phyloP scores from a whole-genome alignment of 805 yeast genomes.

The Dipodascopsis uninucleata region DNA sequence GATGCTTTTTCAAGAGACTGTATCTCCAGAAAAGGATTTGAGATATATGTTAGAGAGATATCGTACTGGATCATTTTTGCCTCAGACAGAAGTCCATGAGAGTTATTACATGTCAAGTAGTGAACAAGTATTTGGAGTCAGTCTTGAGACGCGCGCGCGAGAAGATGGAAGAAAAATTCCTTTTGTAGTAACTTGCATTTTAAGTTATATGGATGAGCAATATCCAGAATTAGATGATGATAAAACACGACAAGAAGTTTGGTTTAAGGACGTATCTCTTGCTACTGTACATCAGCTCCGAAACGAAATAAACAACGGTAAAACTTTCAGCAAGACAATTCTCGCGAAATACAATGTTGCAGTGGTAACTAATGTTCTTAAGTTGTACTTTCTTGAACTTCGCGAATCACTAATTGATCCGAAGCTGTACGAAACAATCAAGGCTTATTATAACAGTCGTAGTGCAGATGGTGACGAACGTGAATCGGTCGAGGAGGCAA shows the following conservation, averaged over 20 bases:
- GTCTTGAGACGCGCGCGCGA: constrained; percentile 64
- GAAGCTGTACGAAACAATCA: constrained; percentile 61
- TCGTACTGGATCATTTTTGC: constrained; percentile 70
- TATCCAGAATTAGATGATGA: constrained; percentile 68
- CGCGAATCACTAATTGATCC: constrained; percentile 73
- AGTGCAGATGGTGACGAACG: constrained; percentile 36
- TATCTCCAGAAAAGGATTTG: constrained; percentile 67
- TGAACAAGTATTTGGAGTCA: constrained; percentile 77
- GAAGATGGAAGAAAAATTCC: constrained; percentile 74
- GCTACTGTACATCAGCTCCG: constrained; percentile 60
- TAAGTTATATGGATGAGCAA: constrained; percentile 61
- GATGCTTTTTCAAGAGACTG: constrained; percentile 62
- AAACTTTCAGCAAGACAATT: constrained; percentile 32
- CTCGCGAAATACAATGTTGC: constrained; percentile 47
- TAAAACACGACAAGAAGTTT: constrained; percentile 58
- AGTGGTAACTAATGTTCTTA: constrained; percentile 62
- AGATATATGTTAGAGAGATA: constrained; percentile 62
- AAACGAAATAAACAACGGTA: constrained; percentile 44
- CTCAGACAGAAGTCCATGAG: constrained; percentile 69
- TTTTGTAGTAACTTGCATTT: constrained; percentile 54
- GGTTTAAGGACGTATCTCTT: constrained; percentile 66
- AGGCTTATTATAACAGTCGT: constrained; percentile 58
- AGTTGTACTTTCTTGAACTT: constrained; percentile 70
- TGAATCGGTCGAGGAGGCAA: constrained; percentile 7
- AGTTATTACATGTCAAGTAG: constrained; percentile 63